phyloP scores from a whole-genome alignment of 257 asterid species.

The Fraxinus anomala region DNA sequence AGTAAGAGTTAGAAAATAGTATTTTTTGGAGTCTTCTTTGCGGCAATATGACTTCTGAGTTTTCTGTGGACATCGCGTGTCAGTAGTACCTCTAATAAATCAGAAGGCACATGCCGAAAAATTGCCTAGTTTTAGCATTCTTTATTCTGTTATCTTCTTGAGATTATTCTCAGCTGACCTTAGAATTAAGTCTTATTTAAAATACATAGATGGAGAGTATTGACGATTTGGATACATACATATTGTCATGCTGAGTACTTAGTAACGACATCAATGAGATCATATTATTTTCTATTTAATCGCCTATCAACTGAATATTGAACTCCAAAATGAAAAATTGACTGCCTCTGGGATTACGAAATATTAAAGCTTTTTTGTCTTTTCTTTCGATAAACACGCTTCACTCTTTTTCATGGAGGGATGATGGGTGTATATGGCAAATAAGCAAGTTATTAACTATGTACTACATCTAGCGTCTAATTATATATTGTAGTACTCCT shows the following conservation, averaged over 20 bases:
- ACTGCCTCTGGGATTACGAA: slow-evolving; percentile 1
- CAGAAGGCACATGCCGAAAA: background rate
- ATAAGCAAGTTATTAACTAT: background rate
- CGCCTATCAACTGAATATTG: slow-evolving; percentile 18
- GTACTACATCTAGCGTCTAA: background rate
- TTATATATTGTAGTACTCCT: background rate
- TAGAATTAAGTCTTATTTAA: background rate
- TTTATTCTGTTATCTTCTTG: background rate
- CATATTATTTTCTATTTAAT: background rate
- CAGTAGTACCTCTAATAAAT: background rate
- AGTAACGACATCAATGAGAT: background rate
- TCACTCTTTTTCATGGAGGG: background rate
- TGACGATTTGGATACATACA: background rate
- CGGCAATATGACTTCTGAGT: background rate
- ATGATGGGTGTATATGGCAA: background rate
- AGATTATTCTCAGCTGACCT: background rate
- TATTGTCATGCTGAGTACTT: background rate
- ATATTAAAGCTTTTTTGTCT: slow-evolving; percentile 6
- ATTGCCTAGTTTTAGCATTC: background rate
- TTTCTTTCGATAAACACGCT: background rate
- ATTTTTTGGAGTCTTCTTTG: background rate
- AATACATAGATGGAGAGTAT: background rate
- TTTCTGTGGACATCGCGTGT: background rate
- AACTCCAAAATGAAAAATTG: background rate
- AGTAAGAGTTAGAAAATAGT: background rate